These are phyloP conservation scores for Diaporthe longicolla DNA, from an alignment of 2,329 filamentous ascomycete species.

Conservation along the genomic window DNA sequence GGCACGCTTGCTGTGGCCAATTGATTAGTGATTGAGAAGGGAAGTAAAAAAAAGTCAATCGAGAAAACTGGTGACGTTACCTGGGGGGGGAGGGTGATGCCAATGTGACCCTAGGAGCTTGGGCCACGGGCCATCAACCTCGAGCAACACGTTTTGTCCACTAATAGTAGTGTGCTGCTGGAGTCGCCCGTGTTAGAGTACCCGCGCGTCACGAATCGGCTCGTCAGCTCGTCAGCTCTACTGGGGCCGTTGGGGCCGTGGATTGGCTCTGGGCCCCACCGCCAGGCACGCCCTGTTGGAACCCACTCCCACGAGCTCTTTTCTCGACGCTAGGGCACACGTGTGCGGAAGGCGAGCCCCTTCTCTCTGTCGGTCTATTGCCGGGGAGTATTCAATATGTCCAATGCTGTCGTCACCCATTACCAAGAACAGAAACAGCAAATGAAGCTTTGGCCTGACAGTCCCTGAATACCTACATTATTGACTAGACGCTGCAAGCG, in stretches of 20 bases:
- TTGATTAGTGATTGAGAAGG: not conserved
- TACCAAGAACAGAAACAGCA: not conserved
- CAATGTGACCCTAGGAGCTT: slow-evolving; percentile 30
- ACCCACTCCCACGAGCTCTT: slow-evolving; percentile 27
- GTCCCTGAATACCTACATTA: no score
- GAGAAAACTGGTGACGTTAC: slow-evolving; percentile 13
- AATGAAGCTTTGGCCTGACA: not conserved
- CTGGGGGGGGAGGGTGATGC: slow-evolving; percentile 1
- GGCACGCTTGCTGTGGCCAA: not conserved
- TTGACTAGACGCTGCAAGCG: slow-evolving; percentile 2
- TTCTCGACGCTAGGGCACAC: slow-evolving; percentile 2
- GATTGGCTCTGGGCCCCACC: not conserved
- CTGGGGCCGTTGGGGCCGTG: slow-evolving; percentile 12
- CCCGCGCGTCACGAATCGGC: slow-evolving; percentile 24
- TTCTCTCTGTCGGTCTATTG: not conserved
- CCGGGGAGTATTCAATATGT: not conserved
- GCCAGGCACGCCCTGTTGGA: slow-evolving; percentile 13
- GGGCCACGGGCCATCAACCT: slow-evolving; percentile 5
- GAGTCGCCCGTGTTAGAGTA: not conserved
- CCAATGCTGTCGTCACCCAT: not conserved
- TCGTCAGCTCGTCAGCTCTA: slow-evolving; percentile 22
- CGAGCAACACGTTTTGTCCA: not conserved
- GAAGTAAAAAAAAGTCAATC: not conserved
- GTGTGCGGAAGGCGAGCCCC: not conserved
- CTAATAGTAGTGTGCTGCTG: not conserved